Evolutionary conservation across 306 rosid species (phyloP), one percentile per base, ranked within the genome.

Genomic region (Trifolium subterraneum): DNA sequence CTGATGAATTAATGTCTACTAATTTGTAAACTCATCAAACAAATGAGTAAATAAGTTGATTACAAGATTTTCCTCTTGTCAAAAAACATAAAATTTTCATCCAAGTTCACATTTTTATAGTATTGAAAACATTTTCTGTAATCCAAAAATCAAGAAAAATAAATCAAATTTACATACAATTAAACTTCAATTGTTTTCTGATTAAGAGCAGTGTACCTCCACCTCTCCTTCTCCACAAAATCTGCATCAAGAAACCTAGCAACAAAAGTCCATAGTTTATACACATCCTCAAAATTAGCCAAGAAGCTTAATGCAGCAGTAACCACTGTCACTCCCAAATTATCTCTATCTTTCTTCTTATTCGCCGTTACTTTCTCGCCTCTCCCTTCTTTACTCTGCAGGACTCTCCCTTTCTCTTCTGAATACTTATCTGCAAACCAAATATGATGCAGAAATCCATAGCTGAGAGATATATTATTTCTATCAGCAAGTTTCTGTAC

Each of bases 191-290:
- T 55, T 10, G 89, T 88, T 76, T 83, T 94, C 88, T 87, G 96
- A 85, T 94, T 91, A 72, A 94, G 95, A 80, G 93, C 88, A 14
- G 97, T 91, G 51, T 94, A 94, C 84, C 97, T 94, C 98, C 98
- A 94, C 55, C 98, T 77, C 75, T 91, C 98, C 85, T 94, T 94
- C 86, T 91, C 98, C 73, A 90, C 93, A 73, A 88, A 94, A 76
- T 94, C 98, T 69, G 98, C 97, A 81, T 91, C 97, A 81, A 94
- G 87, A 73, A 94, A 94, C 87, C 82, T 84, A 66, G 98, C 97
- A 64, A 94, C 85, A 80, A 94, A 94, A 19, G 90, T 86, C 98
- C 98, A 94, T 44, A 94, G 89, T 84, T 86, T 86, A 83, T 90
- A 87, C 12, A 78, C 44, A 38, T 91, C 98, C 77, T 88, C 95